Percentiles rank a stretch among this genome's conserved stretches.
These are phyloP conservation scores for Scheffersomyces parashehatae DNA, from an alignment of 1,139 yeast species.

Conservation along the genomic window DNA sequence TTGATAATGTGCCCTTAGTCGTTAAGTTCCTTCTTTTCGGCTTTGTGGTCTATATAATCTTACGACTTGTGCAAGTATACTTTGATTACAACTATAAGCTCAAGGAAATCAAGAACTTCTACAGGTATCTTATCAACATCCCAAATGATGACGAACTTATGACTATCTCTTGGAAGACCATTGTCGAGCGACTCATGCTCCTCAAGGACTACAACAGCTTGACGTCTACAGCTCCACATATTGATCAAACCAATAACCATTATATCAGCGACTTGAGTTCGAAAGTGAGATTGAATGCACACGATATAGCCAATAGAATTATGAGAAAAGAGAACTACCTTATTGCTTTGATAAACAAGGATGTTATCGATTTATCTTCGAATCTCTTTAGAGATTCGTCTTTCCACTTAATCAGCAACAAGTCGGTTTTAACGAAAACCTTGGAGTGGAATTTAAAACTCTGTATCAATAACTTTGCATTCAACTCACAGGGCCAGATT, in stretches of 20 bases:
- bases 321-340: conserved; percentile 94
- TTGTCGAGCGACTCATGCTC: conserved; percentile 74
- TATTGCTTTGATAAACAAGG: conserved; percentile 84
- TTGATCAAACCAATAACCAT: conserved; percentile 22
- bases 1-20: conserved; percentile 45
- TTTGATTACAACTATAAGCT: conserved; percentile 51
- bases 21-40: conserved; percentile 64
- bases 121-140: conserved; percentile 64
- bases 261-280: conserved; percentile 60
- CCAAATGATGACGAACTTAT: conserved; percentile 76
- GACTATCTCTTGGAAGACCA: conserved; percentile 90
- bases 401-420: conserved; percentile 20
- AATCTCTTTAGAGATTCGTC: conserved; percentile 28
- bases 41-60: conserved; percentile 56
- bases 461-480: conserved; percentile 84
- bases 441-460: conserved; percentile 92
- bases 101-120: conserved; percentile 65
- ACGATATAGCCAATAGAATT: conserved; percentile 90
- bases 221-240: conserved; percentile 41
- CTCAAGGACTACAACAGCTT: conserved; percentile 80
- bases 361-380: conserved; percentile 62
- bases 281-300: conserved; percentile 80
- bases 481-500: conserved; percentile 83
- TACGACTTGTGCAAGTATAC: conserved; percentile 64
- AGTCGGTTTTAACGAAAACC: conserved; percentile 70